Base-by-base conservation (phyloP, 2,329 filamentous ascomycete species). In the Helotiales sp. region DNA sequence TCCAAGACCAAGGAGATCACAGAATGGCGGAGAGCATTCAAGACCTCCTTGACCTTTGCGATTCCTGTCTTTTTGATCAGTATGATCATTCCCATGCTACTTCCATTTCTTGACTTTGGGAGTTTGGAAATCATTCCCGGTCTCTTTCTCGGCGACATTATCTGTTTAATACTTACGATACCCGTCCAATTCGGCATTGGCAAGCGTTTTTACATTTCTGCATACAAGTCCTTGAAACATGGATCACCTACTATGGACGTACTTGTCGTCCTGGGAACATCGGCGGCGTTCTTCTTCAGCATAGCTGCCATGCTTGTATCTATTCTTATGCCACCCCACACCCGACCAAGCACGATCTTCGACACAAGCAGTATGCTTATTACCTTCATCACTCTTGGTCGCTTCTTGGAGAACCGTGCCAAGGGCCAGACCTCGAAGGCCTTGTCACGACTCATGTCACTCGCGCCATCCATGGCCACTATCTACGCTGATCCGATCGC, bases 291-390 rank as follows among this genome's bases (percentile, higher is more conserved):
- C 77, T 95, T 96, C 74, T 99, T 97, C 76, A 98, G 93, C 72
- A 77, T 92, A 65, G 85, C 90, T 48, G 85, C 91, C 15, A 97
- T 99, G 91, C 54, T 88, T 4, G 86, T 98, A 15, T 96, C 92
- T 0, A 72, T 98, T 19, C 65, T 90, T 13, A 79, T 84, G n/a
- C 78, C 84, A 22, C 90, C 91, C 6, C 91, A 98, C 71, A 83
- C 81, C 2, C 84, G 90, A 48, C 95, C 95, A 0, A 87, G 85
- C 62, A 97, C 92, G 1, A 89, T 97, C 15, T 99, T 99, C 68
- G 95, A 99, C 70, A 99, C 95, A 1, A 97, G 93, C 74, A 96
- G 92, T 22, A 99, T 98, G 95, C 81, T 99, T 52, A 93, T 99
- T 72, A 96, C 92, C 0, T 98, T 99, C 71, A 91, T 97, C 72